Conservation (phyloP, 345 rosid genomes). For the Barbarea vulgaris region DNA sequence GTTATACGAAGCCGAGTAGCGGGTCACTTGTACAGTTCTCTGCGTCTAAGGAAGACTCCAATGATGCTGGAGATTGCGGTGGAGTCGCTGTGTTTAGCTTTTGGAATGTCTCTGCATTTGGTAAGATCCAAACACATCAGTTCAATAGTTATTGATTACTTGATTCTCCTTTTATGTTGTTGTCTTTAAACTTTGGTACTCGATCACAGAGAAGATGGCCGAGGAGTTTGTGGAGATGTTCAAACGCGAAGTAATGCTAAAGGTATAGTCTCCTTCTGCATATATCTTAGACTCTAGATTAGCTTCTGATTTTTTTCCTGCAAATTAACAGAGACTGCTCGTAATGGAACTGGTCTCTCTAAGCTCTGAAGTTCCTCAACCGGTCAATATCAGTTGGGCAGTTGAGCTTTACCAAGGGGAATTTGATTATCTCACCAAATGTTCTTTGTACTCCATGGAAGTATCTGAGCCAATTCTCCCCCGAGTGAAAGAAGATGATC, state of each 20-base stretch:
- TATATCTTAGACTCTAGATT: neutral
- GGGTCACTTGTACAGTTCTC: slow-evolving; percentile 73
- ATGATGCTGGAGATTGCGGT: slow-evolving; percentile 75
- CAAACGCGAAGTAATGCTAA: slow-evolving; percentile 64
- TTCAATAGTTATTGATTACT: neutral
- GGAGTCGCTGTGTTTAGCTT: slow-evolving; percentile 70
- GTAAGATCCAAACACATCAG: slow-evolving; percentile 43
- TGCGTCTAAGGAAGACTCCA: slow-evolving; percentile 46
- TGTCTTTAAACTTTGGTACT: slow-evolving; percentile 17
- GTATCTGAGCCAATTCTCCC: slow-evolving; percentile 52
- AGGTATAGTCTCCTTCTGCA: slow-evolving; percentile 47
- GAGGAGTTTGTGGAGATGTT: slow-evolving; percentile 83
- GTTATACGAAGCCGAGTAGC: slow-evolving; percentile 50
- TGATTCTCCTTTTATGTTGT: neutral
- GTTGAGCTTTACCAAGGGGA: slow-evolving; percentile 80
- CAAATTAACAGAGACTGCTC: slow-evolving; percentile 56
- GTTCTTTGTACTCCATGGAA: slow-evolving; percentile 56
- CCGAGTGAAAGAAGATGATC: slow-evolving; percentile 45
- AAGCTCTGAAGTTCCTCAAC: slow-evolving; percentile 52
- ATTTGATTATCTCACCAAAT: slow-evolving; percentile 56
- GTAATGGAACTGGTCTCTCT: slow-evolving; percentile 53
- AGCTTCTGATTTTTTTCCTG: slow-evolving; percentile 14
- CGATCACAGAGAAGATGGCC: slow-evolving; percentile 66
- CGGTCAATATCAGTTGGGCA: slow-evolving; percentile 52
- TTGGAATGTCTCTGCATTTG: slow-evolving; percentile 59